Evolutionary conservation across 208 protist genomes (phyloP).

Genomic region (Strigomonas culicis): DNA sequence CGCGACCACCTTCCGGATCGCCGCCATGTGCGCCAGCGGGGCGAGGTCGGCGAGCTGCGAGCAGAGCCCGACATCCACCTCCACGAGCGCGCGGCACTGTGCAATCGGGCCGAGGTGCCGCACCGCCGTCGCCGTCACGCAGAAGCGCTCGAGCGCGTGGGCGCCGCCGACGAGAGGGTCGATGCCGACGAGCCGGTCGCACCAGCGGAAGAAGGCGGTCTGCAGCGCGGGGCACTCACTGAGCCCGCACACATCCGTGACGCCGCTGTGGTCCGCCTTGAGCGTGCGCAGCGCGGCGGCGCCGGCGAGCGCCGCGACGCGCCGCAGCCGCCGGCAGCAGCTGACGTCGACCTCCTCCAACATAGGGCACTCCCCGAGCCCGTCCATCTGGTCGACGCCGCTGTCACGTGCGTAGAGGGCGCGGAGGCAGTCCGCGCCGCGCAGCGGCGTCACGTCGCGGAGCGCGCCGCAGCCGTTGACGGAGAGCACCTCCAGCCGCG

Average conservation of each 20-base stretch:
- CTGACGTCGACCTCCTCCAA: conserved; percentile 8
- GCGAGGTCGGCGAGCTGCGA: not conserved
- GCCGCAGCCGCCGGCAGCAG: not conserved
- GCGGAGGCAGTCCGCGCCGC: not conserved
- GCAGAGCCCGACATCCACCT: conserved; percentile 1
- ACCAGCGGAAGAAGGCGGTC: not conserved
- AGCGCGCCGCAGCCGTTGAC: conserved; percentile 2
- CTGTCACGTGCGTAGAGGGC: not conserved
- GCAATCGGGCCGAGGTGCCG: not conserved
- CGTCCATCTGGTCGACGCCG: not conserved
- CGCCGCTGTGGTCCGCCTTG: not conserved
- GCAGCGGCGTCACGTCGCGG: not conserved
- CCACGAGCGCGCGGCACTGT: conserved; percentile 2
- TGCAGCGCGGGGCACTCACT: not conserved
- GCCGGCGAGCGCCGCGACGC: not conserved
- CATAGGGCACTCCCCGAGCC: not conserved
- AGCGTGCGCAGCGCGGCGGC: not conserved
- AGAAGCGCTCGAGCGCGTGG: not conserved
- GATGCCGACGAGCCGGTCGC: not conserved
- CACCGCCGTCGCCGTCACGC: conserved; percentile 5
- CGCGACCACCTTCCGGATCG: conserved; percentile 3
- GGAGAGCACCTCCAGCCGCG: not conserved
- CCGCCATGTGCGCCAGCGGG: not conserved
- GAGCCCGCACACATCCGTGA: conserved; percentile 5
- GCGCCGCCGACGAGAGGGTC: conserved; percentile 1